Evolutionary conservation across 2,329 filamentous ascomycete species (phyloP).

Genomic region (Beauveria bassiana): DNA sequence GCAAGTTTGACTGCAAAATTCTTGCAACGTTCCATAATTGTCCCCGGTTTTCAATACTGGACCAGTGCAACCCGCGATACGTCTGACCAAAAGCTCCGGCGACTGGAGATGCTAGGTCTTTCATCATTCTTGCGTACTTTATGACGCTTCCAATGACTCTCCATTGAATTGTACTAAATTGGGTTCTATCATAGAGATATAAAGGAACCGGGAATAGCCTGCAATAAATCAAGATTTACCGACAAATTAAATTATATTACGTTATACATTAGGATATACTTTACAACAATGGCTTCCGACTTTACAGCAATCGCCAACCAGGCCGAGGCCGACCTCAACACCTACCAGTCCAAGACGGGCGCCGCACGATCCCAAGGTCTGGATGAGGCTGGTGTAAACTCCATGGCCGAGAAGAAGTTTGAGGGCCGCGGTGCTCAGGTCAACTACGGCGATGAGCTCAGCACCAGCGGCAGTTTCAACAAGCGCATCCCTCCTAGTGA

Average conservation of each 20-base stretch:
- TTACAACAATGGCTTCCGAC: constrained; percentile 16
- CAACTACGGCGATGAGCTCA: constrained; percentile 33
- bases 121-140: constrained; percentile 4
- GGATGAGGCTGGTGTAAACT: constrained; percentile 36
- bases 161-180: not conserved
- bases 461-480: constrained; percentile 38
- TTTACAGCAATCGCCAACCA: constrained; percentile 36
- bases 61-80: not conserved
- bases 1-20: no score
- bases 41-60: not conserved
- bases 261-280: not conserved
- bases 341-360: constrained; percentile 40
- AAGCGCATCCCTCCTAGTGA: constrained; percentile 38
- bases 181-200: not conserved
- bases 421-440: constrained; percentile 28
- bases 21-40: not conserved
- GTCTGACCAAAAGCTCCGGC: constrained; percentile 4
- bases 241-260: not conserved
- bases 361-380: constrained; percentile 28
- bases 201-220: not conserved
- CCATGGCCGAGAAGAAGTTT: constrained; percentile 35
- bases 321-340: constrained; percentile 41
- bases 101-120: not conserved
- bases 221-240: not conserved
- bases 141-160: not conserved